phyloP scores from a whole-genome alignment of 257 asterid species.

The Petunia axillaris region DNA sequence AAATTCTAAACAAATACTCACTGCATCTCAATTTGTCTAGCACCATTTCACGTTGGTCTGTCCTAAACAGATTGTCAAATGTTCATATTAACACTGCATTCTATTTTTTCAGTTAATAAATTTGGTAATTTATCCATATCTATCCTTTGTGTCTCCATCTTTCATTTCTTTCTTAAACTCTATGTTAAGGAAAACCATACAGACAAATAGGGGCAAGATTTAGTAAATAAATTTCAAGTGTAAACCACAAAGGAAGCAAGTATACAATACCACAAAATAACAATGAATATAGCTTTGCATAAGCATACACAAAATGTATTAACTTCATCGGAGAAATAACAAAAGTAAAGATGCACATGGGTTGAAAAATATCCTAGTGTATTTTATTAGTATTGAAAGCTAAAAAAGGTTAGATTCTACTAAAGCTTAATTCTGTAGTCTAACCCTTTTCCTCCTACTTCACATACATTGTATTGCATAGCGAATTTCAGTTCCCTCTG shows the following conservation, averaged over 20 bases:
- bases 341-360: background rate
- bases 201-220: too few relatives aligned
- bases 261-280: background rate
- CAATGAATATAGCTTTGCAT: background rate
- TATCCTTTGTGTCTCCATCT: too few relatives aligned
- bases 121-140: too few relatives aligned
- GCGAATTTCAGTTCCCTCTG: background rate
- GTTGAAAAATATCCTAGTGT: background rate
- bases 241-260: background rate
- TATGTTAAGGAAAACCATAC: too few relatives aligned
- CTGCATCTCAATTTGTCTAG: too few relatives aligned
- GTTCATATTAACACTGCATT: too few relatives aligned
- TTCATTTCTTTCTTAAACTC: too few relatives aligned
- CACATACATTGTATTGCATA: background rate
- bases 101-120: too few relatives aligned
- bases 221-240: too few relatives aligned
- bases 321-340: background rate
- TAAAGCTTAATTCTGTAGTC: background rate
- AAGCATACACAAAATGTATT: background rate
- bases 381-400: background rate
- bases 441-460: background rate
- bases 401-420: conserved; percentile 4
- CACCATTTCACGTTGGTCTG: too few relatives aligned
- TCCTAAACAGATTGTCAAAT: too few relatives aligned
- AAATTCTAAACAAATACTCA: too few relatives aligned